phyloP scores from a whole-genome alignment of 1,139 yeast genomes.

The Debaryomyces psychrophilus region DNA sequence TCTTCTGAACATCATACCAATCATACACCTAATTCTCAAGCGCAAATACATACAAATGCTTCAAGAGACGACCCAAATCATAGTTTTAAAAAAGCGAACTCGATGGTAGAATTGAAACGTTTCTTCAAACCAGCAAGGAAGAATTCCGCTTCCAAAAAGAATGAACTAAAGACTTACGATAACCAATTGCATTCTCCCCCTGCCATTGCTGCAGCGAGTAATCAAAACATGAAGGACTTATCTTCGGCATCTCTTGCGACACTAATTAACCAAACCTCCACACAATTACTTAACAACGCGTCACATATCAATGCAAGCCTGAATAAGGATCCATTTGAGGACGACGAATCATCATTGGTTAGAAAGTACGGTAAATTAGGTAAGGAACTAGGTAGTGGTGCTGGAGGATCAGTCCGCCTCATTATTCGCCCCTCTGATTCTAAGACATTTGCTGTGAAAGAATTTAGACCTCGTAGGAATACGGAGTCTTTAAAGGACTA shows the following conservation, averaged over 20 bases:
- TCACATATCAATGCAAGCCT: constrained; percentile 28
- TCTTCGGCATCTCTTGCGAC: constrained; percentile 47
- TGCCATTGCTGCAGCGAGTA: constrained; percentile 18
- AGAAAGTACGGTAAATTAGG: constrained; percentile 90
- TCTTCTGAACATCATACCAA: constrained; percentile 26
- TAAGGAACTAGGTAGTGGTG: constrained; percentile 91
- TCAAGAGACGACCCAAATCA: constrained; percentile 34
- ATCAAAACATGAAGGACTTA: constrained; percentile 30
- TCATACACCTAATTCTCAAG: constrained; percentile 18
- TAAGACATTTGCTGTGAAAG: constrained; percentile 93
- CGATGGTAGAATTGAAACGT: constrained; percentile 46
- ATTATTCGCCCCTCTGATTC: constrained; percentile 80
- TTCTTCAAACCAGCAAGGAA: constrained; percentile 47
- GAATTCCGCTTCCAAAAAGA: constrained; percentile 26
- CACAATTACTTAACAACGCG: constrained; percentile 46
- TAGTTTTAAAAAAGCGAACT: constrained; percentile 36
- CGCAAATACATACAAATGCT: constrained; percentile 21
- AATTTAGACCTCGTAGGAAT: constrained; percentile 82
- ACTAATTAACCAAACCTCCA: constrained; percentile 48
- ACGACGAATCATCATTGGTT: constrained; percentile 65
- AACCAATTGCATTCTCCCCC: constrained; percentile 39
- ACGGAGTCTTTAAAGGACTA: constrained; percentile 89
- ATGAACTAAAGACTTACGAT: constrained; percentile 26
- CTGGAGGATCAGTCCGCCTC: constrained; percentile 94
- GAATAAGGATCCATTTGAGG: constrained; percentile 47